These are phyloP conservation scores for Kodamaea neixiangensis DNA, from an alignment of 805 yeast genomes.

Conservation along the genomic window DNA sequence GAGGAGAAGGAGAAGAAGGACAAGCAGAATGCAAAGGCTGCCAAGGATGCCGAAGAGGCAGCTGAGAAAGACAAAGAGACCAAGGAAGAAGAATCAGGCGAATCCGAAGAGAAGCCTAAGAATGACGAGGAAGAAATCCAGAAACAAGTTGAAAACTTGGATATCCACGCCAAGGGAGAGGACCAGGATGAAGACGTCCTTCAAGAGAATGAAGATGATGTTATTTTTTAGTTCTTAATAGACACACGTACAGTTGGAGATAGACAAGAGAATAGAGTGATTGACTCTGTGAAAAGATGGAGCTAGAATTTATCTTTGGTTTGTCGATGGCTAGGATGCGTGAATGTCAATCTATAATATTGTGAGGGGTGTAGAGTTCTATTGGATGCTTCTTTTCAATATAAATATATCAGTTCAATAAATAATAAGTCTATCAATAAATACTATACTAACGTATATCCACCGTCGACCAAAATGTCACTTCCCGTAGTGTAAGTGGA, in stretches of 20 bases:
- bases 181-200: constrained; percentile 29
- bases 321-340: not conserved
- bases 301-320: not conserved
- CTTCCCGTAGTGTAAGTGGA: constrained; percentile 47
- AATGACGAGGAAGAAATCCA: constrained; percentile 11
- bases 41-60: constrained; percentile 18
- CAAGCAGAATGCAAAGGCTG: constrained; percentile 18
- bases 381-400: too few species aligned
- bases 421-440: not conserved
- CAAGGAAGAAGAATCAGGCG: constrained; percentile 15
- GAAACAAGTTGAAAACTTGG: constrained; percentile 29
- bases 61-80: constrained; percentile 15
- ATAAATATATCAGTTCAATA: too few species aligned
- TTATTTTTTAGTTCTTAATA: constrained; percentile 32
- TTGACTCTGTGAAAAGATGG: not conserved
- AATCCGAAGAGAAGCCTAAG: constrained; percentile 6
- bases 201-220: constrained; percentile 48
- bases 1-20: constrained; percentile 36
- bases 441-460: constrained; percentile 29
- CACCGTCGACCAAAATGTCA: constrained; percentile 49
- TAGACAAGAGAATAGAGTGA: not conserved
- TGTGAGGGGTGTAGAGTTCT: too few species aligned
- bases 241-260: not conserved
- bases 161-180: constrained; percentile 15
- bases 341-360: not conserved